A percentile compares a stretch with the other conserved stretches of the same genome.
Evolutionary conservation across 768 basidiomycete genomes (phyloP).

Genomic region (Termitomyces sp.): DNA sequence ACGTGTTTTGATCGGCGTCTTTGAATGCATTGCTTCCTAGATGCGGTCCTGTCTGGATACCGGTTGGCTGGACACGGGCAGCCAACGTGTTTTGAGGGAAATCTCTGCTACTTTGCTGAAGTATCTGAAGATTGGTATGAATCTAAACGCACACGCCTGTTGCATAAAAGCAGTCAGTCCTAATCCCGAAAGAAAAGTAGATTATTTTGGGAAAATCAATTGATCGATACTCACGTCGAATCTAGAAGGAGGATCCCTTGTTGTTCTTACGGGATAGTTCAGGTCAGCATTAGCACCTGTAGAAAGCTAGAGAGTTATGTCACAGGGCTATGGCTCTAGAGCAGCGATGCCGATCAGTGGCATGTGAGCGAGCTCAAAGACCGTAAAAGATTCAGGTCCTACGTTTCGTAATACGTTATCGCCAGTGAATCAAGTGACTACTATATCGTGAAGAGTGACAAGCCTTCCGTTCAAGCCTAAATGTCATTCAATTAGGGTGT

Average conservation of each 20-base stretch:
- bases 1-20: too few relatives aligned
- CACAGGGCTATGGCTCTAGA: background rate
- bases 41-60: too few relatives aligned
- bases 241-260: background rate
- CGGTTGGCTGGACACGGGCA: too few relatives aligned
- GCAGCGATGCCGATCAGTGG: background rate
- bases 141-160: background rate
- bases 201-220: background rate
- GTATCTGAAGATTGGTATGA: background rate
- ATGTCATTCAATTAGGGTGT: background rate
- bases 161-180: background rate
- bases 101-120: background rate
- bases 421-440: background rate
- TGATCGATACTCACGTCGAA: background rate
- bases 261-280: background rate
- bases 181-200: background rate
- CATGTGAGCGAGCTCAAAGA: background rate
- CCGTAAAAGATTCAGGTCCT: background rate
- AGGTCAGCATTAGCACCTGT: too few relatives aligned
- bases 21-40: too few relatives aligned
- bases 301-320: background rate
- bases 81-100: background rate
- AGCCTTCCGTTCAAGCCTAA: background rate
- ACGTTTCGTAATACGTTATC: too few relatives aligned
- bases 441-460: background rate